phyloP scores from a whole-genome alignment of 371 early-diverging fungal species.

The Syncephalastrum racemosum region DNA sequence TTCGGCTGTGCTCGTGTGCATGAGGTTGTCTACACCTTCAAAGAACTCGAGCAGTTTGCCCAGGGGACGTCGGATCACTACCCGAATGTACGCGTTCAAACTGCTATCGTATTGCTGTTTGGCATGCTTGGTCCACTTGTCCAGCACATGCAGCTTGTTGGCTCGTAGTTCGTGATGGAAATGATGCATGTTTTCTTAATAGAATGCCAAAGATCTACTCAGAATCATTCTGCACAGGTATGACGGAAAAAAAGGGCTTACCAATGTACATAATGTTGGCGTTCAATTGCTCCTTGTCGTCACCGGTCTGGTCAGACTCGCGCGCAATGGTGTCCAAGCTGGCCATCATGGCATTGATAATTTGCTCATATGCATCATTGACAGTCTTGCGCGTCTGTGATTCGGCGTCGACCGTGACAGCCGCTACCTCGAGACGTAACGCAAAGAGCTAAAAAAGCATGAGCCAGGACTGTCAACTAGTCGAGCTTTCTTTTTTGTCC shows the following conservation, averaged over 20 bases:
- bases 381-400: conserved; percentile 74
- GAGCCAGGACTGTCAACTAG: not conserved
- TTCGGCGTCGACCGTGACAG: conserved; percentile 50
- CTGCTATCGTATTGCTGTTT: conserved; percentile 82
- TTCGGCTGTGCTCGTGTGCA: conserved; percentile 77
- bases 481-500: not conserved
- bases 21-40: conserved; percentile 85
- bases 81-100: conserved; percentile 79
- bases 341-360: conserved; percentile 86
- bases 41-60: conserved; percentile 93
- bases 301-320: conserved; percentile 70
- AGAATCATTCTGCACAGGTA: too few relatives aligned
- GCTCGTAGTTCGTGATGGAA: conserved; percentile 77
- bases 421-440: conserved; percentile 66
- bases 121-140: conserved; percentile 82
- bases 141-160: conserved; percentile 66
- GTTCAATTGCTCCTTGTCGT: conserved; percentile 93
- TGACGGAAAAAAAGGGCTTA: conserved; percentile 33
- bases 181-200: conserved; percentile 91
- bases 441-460: conserved; percentile 62
- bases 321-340: conserved; percentile 85
- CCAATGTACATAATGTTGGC: conserved; percentile 83
- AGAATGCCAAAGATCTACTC: too few relatives aligned
- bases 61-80: conserved; percentile 84
- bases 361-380: conserved; percentile 77